Evolutionary conservation across 208 protist genomes (phyloP).

Genomic region (Leishmania tropica): DNA sequence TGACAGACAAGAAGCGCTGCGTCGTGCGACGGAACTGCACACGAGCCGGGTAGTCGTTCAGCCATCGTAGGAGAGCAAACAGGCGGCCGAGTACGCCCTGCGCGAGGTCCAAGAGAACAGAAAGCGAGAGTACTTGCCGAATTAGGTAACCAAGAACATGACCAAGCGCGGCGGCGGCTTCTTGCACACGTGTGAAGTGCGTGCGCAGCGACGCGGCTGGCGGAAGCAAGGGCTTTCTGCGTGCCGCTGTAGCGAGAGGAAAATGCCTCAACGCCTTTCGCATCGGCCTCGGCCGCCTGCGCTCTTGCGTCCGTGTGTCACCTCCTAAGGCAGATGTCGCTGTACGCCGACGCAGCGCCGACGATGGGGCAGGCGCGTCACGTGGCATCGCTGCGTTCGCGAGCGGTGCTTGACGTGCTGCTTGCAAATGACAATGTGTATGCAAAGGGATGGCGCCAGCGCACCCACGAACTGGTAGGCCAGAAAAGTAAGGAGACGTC

Average conservation of each 20-base stretch:
- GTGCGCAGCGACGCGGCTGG: not conserved
- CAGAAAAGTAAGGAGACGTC: not conserved
- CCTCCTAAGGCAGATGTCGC: not conserved
- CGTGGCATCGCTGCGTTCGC: not conserved
- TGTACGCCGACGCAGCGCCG: not conserved
- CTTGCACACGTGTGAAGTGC: not conserved
- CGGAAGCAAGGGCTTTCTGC: not conserved
- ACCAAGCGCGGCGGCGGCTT: not conserved
- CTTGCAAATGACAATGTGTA: too few relatives aligned
- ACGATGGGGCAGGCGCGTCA: not conserved
- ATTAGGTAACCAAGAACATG: not conserved
- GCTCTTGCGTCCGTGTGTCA: not conserved
- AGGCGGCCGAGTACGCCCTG: slow-evolving; percentile 6
- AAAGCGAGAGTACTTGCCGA: slow-evolving; percentile 1
- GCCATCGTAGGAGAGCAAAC: slow-evolving; percentile 20
- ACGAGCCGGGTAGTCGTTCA: slow-evolving; percentile 35
- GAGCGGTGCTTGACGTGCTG: not conserved
- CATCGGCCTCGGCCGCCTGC: not conserved
- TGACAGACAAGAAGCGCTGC: slow-evolving; percentile 47
- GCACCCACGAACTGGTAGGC: not conserved
- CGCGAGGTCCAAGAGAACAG: not conserved
- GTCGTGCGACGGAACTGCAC: slow-evolving; percentile 45
- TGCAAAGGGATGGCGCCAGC: not conserved
- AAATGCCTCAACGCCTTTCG: not conserved
- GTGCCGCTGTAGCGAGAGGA: not conserved